Base-by-base conservation (phyloP, 371 early-diverging fungal species). In the Umbelopsis sp. region DNA sequence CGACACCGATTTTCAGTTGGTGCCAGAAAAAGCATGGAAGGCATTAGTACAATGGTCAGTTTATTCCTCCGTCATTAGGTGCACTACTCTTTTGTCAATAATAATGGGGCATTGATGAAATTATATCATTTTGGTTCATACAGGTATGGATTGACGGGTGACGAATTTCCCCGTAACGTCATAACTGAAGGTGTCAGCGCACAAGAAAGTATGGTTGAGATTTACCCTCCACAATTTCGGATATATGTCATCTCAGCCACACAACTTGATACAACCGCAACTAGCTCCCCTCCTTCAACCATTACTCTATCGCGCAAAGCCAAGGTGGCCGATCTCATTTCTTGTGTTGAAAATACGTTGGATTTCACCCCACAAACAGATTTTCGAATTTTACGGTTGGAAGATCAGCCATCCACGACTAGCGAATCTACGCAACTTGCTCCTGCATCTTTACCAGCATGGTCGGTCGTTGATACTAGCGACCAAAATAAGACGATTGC, bases 151-250 rank as follows among this genome's bases (percentile, higher is more conserved):
- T 57, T 57, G 29, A 57, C 22, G 6, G 57, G 57, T 29, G 57
- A 57, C 29, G 57, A 57, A 35, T 57, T 57, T 12, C 7, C 57
- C 10, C 57, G 57, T 14, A 57, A 29, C n/a, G 57, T 57, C 12
- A 57, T 57, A 18, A 25, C 57, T 8, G 57, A 57, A 57, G 57
- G 57, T 57, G 29, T 3, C 29, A 57, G 35, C 9, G 57, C 9
- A 37, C 10, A 24, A 16, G 29, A 65, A 18, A 46, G 53, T 18
- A 62, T 45, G 11, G 35, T 73, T n/a, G 73, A 73, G 24, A 25
- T 75, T 3, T 75, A 75, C 50, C 76, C 76, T 52, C 71, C 73
- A 16, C 65, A 65, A 24, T 70, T 73, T 48, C 65, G 70, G 11
- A 18, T 75, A 29, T 75, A 73, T 16, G 9, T 41, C 9, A 44